These are phyloP conservation scores for Picea abies DNA, from an alignment of 83 land plant genomes.

Conservation along the genomic window DNA sequence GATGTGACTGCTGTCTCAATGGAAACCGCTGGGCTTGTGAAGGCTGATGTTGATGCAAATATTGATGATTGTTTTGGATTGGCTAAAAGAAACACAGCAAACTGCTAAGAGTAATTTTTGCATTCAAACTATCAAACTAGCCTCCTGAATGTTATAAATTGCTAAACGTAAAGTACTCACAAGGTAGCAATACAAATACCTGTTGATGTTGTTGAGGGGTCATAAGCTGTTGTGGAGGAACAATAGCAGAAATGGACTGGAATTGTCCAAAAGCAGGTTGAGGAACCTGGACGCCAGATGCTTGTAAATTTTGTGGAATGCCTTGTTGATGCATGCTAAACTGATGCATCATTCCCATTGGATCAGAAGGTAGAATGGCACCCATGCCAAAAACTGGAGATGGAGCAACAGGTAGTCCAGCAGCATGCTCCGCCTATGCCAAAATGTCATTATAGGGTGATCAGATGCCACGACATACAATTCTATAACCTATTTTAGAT, in stretches of 20 bases:
- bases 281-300: constrained; percentile 30
- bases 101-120: background rate
- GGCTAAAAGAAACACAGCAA: background rate
- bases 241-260: constrained; percentile 31
- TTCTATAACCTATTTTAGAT: too few species aligned
- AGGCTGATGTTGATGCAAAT: constrained; percentile 13
- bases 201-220: constrained; percentile 42
- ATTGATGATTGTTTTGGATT: constrained; percentile 5
- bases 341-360: constrained; percentile 49
- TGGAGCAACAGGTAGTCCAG: constrained; percentile 43
- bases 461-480: too few species aligned
- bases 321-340: constrained; percentile 55
- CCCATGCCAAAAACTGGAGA: constrained; percentile 49
- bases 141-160: background rate
- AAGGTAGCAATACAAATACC: constrained; percentile 27
- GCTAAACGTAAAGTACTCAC: background rate
- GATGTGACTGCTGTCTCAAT: constrained; percentile 11
- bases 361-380: constrained; percentile 48
- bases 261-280: constrained; percentile 37
- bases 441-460: background rate
- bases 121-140: background rate
- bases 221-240: constrained; percentile 31
- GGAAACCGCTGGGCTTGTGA: constrained; percentile 4
- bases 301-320: constrained; percentile 30
- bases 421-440: constrained; percentile 28